phyloP scores from a whole-genome alignment of 768 basidiomycete species.

The Hygrocybe punicea region DNA sequence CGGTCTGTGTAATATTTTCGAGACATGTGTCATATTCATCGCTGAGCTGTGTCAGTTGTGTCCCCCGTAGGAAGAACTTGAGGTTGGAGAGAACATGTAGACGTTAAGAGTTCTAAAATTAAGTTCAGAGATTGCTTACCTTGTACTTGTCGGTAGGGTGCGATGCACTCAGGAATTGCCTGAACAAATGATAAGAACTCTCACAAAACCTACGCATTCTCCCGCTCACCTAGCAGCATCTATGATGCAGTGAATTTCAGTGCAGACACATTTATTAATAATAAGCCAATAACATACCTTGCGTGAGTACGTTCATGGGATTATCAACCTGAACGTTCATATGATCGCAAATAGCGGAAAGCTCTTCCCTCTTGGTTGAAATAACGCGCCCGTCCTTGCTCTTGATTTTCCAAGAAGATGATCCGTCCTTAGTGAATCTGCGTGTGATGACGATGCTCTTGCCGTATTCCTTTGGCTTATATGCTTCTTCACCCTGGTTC shows the following conservation, averaged over 20 bases:
- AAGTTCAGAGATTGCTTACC: slow-evolving; percentile 39
- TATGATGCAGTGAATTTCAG: slow-evolving; percentile 23
- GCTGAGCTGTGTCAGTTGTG: slow-evolving; percentile 81
- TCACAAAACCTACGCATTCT: neutral
- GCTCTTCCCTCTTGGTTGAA: slow-evolving; percentile 76
- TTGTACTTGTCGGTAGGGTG: slow-evolving; percentile 84
- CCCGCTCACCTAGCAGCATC: slow-evolving; percentile 47
- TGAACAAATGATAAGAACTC: slow-evolving; percentile 7
- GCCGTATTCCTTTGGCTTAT: slow-evolving; percentile 79
- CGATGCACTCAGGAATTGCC: slow-evolving; percentile 83
- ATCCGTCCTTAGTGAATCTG: slow-evolving; percentile 70
- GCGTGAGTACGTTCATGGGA: slow-evolving; percentile 91
- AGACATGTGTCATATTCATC: slow-evolving; percentile 81
- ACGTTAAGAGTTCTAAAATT: neutral
- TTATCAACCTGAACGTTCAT: slow-evolving; percentile 98
- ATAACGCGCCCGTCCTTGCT: slow-evolving; percentile 60
- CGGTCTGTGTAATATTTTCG: slow-evolving; percentile 67
- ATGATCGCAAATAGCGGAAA: slow-evolving; percentile 85
- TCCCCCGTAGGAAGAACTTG: slow-evolving; percentile 94
- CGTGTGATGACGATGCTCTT: slow-evolving; percentile 83
- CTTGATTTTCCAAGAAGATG: slow-evolving; percentile 80
- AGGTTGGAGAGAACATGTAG: slow-evolving; percentile 26
- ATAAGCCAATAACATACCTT: slow-evolving; percentile 44
- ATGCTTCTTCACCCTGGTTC: slow-evolving; percentile 91
- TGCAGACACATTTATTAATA: neutral